A percentile compares a stretch with the other conserved stretches of the same genome.
These are phyloP conservation scores for Penicillium maclennaniae DNA, from an alignment of 495 filamentous ascomycete species.

Conservation along the genomic window DNA sequence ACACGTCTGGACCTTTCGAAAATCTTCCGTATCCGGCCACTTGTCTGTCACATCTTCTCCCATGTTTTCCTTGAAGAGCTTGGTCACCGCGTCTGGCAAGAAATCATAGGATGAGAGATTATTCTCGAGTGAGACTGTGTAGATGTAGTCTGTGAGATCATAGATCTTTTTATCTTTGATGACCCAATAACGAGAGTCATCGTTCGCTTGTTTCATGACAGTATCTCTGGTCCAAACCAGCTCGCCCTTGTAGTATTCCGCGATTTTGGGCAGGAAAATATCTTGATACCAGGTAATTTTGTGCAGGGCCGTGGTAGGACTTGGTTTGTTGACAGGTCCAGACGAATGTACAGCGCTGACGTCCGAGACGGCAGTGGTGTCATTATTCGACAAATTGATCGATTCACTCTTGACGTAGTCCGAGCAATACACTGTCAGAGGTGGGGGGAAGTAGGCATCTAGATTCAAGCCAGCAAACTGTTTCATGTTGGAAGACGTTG, in stretches of 20 bases:
- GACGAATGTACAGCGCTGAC: conserved; percentile 60
- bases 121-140: conserved; percentile 56
- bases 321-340: conserved; percentile 51
- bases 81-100: conserved; percentile 59
- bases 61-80: conserved; percentile 66
- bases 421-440: conserved; percentile 69
- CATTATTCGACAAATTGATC: conserved; percentile 57
- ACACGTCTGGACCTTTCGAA: conserved; percentile 64
- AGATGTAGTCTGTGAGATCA: conserved; percentile 88
- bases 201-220: conserved; percentile 53
- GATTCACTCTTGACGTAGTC: conserved; percentile 55
- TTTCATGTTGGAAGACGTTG: conserved; percentile 64
- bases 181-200: conserved; percentile 71
- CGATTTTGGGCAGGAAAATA: conserved; percentile 72
- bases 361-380: conserved; percentile 46
- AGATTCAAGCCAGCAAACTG: conserved; percentile 73
- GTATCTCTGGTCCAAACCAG: conserved; percentile 65
- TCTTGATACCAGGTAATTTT: conserved; percentile 71
- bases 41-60: conserved; percentile 70
- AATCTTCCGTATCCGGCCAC: conserved; percentile 52
- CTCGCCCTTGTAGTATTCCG: conserved; percentile 81
- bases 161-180: conserved; percentile 72
- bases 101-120: conserved; percentile 56
- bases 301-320: conserved; percentile 53
- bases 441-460: conserved; percentile 79